phyloP scores from a whole-genome alignment of 108 stramenopile species.

The Epithemia pelagica region DNA sequence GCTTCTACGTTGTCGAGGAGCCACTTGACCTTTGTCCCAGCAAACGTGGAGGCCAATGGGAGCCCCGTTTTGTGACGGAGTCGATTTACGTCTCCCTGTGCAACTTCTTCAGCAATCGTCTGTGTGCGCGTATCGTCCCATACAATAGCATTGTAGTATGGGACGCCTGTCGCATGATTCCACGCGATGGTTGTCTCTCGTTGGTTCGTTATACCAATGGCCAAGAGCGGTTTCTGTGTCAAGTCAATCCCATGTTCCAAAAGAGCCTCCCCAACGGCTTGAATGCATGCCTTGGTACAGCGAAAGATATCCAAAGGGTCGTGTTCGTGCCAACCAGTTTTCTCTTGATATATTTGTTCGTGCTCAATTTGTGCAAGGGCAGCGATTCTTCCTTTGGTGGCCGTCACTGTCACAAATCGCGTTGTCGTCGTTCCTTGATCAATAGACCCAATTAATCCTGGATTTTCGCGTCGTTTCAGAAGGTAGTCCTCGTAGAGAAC shows the following conservation, averaged over 20 bases:
- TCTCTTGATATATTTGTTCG: conserved; percentile 72
- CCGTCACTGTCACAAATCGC: conserved; percentile 79
- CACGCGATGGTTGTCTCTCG: conserved; percentile 96
- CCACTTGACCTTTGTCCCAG: conserved; percentile 93
- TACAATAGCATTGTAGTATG: conserved; percentile 94
- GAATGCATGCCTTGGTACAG: conserved; percentile 40
- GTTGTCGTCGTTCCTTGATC: conserved; percentile 97
- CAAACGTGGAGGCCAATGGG: conserved; percentile 93
- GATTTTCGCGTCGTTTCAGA: not conserved
- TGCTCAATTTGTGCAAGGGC: conserved; percentile 88
- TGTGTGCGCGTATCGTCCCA: conserved; percentile 31
- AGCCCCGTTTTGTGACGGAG: conserved; percentile 87
- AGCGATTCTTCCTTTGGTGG: conserved; percentile 59
- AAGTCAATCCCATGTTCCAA: not conserved
- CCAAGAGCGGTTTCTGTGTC: conserved; percentile 28
- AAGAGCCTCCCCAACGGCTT: conserved; percentile 34
- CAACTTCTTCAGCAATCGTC: conserved; percentile 64
- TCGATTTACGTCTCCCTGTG: conserved; percentile 57
- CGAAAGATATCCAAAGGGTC: conserved; percentile 89
- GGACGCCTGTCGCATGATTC: conserved; percentile 83
- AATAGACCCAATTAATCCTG: conserved; percentile 74
- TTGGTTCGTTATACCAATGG: conserved; percentile 98
- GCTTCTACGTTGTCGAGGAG: conserved; percentile 84
- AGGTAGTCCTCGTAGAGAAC: conserved; percentile 1
- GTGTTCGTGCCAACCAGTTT: conserved; percentile 90